phyloP scores from a whole-genome alignment of 108 stramenopile species.

The Cylindrotheca closterium region DNA sequence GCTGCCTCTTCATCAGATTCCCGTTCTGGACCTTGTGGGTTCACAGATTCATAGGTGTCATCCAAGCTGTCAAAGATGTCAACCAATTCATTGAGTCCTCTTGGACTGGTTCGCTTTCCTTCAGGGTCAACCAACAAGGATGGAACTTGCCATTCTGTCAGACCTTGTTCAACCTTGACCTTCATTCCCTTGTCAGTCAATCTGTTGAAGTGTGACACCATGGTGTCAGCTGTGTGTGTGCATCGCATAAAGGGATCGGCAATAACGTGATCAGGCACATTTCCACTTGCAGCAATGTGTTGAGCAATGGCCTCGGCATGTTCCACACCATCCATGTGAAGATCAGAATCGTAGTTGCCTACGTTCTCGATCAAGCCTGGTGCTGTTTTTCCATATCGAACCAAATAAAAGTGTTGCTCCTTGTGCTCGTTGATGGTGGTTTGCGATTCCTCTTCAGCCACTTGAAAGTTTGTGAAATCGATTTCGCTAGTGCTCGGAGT shows the following conservation, averaged over 20 bases:
- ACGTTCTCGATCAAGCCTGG: background rate
- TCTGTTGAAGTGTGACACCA: slow-evolving; percentile 32
- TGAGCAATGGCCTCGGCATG: background rate
- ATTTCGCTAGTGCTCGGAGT: too few species aligned
- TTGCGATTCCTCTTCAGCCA: too few species aligned
- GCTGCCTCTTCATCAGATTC: slow-evolving; percentile 24
- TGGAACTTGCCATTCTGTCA: slow-evolving; percentile 72
- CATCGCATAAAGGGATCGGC: slow-evolving; percentile 58
- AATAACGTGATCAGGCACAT: slow-evolving; percentile 47
- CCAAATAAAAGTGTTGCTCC: background rate
- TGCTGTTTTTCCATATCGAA: background rate
- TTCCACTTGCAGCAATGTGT: background rate
- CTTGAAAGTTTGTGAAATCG: too few species aligned
- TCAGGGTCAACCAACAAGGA: slow-evolving; percentile 62
- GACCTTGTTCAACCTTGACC: slow-evolving; percentile 60
- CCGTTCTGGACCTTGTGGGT: slow-evolving; percentile 27
- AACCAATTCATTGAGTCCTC: slow-evolving; percentile 35
- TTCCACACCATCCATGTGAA: background rate
- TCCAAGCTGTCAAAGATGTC: slow-evolving; percentile 44
- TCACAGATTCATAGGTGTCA: slow-evolving; percentile 45
- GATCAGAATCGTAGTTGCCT: background rate
- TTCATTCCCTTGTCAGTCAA: background rate
- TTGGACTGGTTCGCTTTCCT: slow-evolving; percentile 51
- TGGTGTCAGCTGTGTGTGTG: slow-evolving; percentile 61
- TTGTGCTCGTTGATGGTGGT: too few species aligned